These are phyloP conservation scores for Lichtheimia hyalospora DNA, from an alignment of 371 early-diverging fungal genomes.

Conservation along the genomic window DNA sequence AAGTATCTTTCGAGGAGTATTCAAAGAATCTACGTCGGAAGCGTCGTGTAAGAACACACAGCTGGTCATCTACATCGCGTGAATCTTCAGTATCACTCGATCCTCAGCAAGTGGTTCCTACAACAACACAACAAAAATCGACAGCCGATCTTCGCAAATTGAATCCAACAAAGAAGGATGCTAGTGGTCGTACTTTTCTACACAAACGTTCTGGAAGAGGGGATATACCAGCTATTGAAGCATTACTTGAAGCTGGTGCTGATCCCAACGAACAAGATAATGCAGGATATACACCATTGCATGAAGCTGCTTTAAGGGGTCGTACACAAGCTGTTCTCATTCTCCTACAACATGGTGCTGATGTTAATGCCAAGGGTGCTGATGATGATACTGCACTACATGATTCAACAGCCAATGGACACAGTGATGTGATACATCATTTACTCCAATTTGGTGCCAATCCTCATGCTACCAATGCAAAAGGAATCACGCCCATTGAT, in stretches of 20 bases:
- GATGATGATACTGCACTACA: conserved; percentile 80
- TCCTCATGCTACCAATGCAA: conserved; percentile 47
- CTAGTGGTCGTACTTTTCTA: conserved; percentile 55
- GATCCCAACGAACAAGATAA: conserved; percentile 72
- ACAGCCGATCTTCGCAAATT: conserved; percentile 15
- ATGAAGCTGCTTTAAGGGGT: conserved; percentile 76
- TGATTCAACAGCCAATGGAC: conserved; percentile 75
- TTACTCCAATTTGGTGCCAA: conserved; percentile 63
- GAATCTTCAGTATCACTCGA: conserved; percentile 29
- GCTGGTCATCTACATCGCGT: conserved; percentile 11
- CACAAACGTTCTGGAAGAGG: conserved; percentile 57
- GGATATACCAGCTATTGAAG: conserved; percentile 51
- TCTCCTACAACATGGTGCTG: conserved; percentile 70
- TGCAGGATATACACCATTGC: conserved; percentile 77
- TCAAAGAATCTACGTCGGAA: conserved; percentile 3
- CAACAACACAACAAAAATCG: conserved; percentile 5
- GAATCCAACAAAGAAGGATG: conserved; percentile 49
- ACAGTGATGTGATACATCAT: conserved; percentile 58
- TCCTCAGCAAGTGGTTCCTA: conserved; percentile 1
- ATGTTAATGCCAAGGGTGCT: conserved; percentile 67
- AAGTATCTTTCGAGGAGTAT: conserved; percentile 3
- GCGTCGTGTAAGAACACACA: background rate
- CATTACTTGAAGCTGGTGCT: conserved; percentile 69
- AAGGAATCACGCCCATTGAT: conserved; percentile 55
- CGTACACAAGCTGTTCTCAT: conserved; percentile 58